Base-by-base conservation (phyloP, 345 rosid genomes). In the Bruguiera sexangula region DNA sequence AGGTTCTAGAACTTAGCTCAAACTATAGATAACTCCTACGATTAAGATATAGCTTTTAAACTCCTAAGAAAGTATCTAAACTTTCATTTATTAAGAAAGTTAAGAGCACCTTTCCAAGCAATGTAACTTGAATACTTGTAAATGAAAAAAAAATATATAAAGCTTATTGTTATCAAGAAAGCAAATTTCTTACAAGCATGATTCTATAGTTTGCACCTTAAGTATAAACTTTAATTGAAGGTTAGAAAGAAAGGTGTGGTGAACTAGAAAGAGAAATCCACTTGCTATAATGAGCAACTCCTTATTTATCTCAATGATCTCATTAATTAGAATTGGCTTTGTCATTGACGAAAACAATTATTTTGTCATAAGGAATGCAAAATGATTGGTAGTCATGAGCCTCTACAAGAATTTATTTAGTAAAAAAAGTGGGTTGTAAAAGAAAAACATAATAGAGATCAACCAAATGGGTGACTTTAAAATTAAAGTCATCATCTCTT, bases 51-150 rank as follows among this genome's bases (percentile, higher is more conserved):
- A 71, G 75, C 63, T 59, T 81, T 68, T 80, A 68, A 32, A 90
- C 82, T 7, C 80, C 87, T 2, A 60, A 0, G 18, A 85, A 75
- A 27, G 71, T 78, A 60, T 86, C 89, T 4, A 85, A 82, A 67
- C 76, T 70, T 79, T 86, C 93, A 50, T 62, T 63, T 46, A 71
- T 83, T 8, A 87, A 78, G 72, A 86, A 90, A 71, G 24, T 93
- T 83, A 37, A 85, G 83, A 75, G 89, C 79, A 51, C 98, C 92
- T 82, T 90, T 81, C 96, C 92, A 89, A 19, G 96, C 93, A 72
- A 89, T 87, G 24, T 86, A 93, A 61, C 93, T 92, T 3, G 92
- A 87, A 73, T 93, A 89, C 85, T 96, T 90, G 69, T 74, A 67
- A 68, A 36, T 19, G 32, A 70, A 67, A 68, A 36, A 21, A 46